Conservation (phyloP, 1,284 basidiomycete genomes). For the Termitomyces sp. region DNA sequence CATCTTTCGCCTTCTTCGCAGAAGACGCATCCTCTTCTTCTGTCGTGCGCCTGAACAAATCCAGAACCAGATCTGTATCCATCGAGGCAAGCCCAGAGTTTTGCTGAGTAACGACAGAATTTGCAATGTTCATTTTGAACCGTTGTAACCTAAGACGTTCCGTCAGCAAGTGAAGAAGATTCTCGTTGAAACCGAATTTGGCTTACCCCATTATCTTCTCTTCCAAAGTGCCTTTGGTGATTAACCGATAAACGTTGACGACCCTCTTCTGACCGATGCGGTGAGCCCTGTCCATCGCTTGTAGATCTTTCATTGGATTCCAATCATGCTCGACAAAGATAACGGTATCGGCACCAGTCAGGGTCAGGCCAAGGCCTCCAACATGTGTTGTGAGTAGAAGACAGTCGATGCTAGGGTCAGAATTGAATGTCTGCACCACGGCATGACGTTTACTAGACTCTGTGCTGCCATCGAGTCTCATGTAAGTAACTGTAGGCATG, state of each 20-base stretch:
- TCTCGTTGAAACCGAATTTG: not conserved
- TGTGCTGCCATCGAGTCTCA: constrained; percentile 92
- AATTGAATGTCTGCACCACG: constrained; percentile 97
- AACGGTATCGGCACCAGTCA: constrained; percentile 98
- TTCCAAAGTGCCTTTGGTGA: constrained; percentile 95
- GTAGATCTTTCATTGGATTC: constrained; percentile 99
- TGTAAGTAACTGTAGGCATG: constrained; percentile 97
- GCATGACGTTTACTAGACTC: constrained; percentile 90
- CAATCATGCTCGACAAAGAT: constrained; percentile 99
- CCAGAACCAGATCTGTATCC: constrained; percentile 96
- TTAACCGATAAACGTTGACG: constrained; percentile 96
- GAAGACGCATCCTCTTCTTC: constrained; percentile 64
- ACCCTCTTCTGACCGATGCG: constrained; percentile 98
- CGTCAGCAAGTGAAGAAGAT: constrained; percentile 6
- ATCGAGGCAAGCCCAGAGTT: constrained; percentile 91
- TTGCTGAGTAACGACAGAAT: constrained; percentile 95
- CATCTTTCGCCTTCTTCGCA: constrained; percentile 55
- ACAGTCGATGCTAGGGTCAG: constrained; percentile 96
- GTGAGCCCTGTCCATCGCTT: constrained; percentile 99
- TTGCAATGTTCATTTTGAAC: constrained; percentile 98
- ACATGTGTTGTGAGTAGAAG: constrained; percentile 95
- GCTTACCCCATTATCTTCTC: constrained; percentile 99
- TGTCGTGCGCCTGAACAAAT: constrained; percentile 84
- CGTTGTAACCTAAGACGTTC: constrained; percentile 76
- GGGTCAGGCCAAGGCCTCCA: constrained; percentile 91